Base-by-base conservation (phyloP, 2,329 filamentous ascomycete species). In the Penicillium sp. region DNA sequence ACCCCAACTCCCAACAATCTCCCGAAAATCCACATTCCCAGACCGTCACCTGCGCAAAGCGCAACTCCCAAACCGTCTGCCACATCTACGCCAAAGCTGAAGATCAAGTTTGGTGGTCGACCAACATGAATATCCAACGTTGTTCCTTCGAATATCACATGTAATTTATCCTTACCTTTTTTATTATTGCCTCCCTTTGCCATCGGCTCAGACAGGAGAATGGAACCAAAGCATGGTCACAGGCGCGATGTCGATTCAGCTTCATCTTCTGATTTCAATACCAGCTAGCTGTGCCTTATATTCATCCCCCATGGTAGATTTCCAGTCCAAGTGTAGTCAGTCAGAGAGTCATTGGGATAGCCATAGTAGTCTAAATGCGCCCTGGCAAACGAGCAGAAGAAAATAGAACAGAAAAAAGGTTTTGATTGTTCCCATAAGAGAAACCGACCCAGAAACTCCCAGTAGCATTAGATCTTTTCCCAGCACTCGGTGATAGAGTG, bases 71-170 rank as follows among this genome's bases (percentile, higher is more conserved):
- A 55, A 28, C 59, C 59, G 13, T 57, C 65, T 10, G 48, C 56
- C 43, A 48, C 64, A 24, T 57, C 64, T 21, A 64, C 68, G 4
- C 61, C 68, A 10, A 74, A 73, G 55, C 56, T 74, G 17, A 74
- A 73, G 57, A 55, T 72, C 45, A 72, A 69, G 48, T 59, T 71
- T 44, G 65, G 64, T 45, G 58, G 62, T 39, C 62, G 64, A 53
- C 55, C 58, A 37, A 65, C 68, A 61, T 67, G 58, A 57, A 29
- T 32, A 39, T 35, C 42, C 35, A 22, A 52, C 49, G 21, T 37
- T 49, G 40, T 43, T 48, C n/a, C 38, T 48, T 49, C 37, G 17
- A 44, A 29, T 44, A 37, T 50, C 33, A 38, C 57, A 50, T 61
- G 56, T 56, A 56, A 50, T 56, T 34, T 56, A 51, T 38, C 33